Evolutionary conservation across 1,139 yeast genomes (phyloP), one percentile per base, ranked within the genome.

Genomic region (Neolecta irregularis): DNA sequence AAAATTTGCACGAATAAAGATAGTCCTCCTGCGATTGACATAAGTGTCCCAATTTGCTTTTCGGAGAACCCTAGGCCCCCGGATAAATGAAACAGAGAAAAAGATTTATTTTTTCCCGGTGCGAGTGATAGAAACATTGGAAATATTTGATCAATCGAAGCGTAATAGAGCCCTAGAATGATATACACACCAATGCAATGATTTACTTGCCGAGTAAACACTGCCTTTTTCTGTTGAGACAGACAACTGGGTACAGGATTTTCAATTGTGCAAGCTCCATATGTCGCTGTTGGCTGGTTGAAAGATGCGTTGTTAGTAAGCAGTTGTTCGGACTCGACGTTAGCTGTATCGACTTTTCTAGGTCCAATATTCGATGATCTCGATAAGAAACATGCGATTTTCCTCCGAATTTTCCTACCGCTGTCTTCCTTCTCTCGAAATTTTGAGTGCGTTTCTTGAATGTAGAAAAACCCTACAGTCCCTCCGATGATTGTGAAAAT

Each of bases 251-350:
- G n/a, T n/a, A n/a, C n/a, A n/a, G n/a, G n/a, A n/a, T n/a, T n/a
- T n/a, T n/a, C n/a, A n/a, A n/a, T n/a, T n/a, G n/a, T n/a, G n/a
- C n/a, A 24, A 35, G 35, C 17, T 26, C 32, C 8, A 26, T 26
- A 18, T 71, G 45, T 37, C 48, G 46, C 45, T 70, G 74, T 9
- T 78, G 78, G 11, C 68, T 30, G 22, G 62, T 71, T 7, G 72
- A 13, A 12, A 1, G 29, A 16, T 49, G 1, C 77, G 75, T 29
- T 51, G 45, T 48, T 72, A 79, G 39, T 59, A 56, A 38, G 58
- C 54, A 39, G 58, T 46, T 45, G 58, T 62, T 36, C 53, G 54
- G n/a, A 3, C 2, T 3, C 2, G 24, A 24, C 17, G 20, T 22
- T 28, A 17, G 16, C 28, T 28, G 16, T 12, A 30, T 9, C 13